Percentiles rank a stretch among this genome's conserved stretches.
Evolutionary conservation across 129 eudicot species (phyloP).

Genomic region (Helianthus tuberosus): DNA sequence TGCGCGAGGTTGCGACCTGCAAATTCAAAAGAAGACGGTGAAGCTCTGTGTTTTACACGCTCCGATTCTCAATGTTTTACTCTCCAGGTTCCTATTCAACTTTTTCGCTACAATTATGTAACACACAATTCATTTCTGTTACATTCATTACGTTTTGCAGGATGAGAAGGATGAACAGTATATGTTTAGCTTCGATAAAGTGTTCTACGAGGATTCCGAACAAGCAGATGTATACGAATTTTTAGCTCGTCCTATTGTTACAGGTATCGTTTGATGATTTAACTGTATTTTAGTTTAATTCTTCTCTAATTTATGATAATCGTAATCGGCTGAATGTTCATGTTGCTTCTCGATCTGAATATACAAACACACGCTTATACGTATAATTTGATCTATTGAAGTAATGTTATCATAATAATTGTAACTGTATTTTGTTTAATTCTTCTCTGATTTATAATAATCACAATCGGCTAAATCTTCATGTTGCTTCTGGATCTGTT

Average conservation of each 20-base stretch:
- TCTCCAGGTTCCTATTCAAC: conserved; percentile 54
- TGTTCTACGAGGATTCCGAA: conserved; percentile 76
- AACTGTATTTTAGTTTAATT: neutral
- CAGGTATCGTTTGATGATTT: conserved; percentile 44
- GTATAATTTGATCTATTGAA: too few relatives aligned
- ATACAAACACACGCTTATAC: too few relatives aligned
- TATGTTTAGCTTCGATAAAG: conserved; percentile 69
- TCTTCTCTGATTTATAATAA: neutral
- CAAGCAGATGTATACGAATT: conserved; percentile 76
- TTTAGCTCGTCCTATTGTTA: conserved; percentile 72
- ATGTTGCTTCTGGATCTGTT: neutral
- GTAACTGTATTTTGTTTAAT: neutral
- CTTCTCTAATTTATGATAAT: conserved; percentile 3
- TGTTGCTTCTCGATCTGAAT: neutral
- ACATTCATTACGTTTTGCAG: conserved; percentile 34
- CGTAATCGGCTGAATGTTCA: conserved; percentile 11
- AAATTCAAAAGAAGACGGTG: conserved; percentile 54
- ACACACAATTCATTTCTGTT: neutral
- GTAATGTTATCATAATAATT: neutral
- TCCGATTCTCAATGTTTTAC: conserved; percentile 60
- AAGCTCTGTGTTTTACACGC: conserved; percentile 47
- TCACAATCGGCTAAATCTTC: conserved; percentile 10
- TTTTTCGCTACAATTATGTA: neutral
- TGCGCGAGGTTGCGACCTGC: conserved; percentile 80
- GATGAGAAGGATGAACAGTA: conserved; percentile 80